Percentiles rank a stretch among this genome's conserved stretches.
Conservation (phyloP, 495 filamentous ascomycete genomes). For the Rhypophila decipiens region DNA sequence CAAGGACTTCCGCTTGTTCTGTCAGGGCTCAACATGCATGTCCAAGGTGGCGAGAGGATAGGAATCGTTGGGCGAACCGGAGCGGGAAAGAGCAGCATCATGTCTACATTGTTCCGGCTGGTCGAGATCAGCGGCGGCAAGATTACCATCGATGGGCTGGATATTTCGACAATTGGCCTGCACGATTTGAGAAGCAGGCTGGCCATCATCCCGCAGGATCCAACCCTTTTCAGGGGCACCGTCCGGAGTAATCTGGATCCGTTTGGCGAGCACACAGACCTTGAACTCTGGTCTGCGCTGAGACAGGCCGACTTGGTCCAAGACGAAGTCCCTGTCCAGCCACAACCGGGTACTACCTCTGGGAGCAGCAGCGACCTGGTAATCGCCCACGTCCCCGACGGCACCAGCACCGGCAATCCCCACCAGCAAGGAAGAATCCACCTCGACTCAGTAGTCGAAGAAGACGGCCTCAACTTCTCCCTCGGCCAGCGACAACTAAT, state of each 20-base stretch:
- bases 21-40: constrained; percentile 66
- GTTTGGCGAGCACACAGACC: constrained; percentile 79
- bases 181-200: constrained; percentile 81
- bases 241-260: constrained; percentile 89
- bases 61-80: constrained; percentile 92
- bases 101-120: constrained; percentile 86
- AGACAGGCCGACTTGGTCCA: constrained; percentile 73
- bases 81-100: constrained; percentile 91
- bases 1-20: constrained; percentile 77
- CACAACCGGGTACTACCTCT: neutral
- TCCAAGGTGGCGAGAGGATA: constrained; percentile 80
- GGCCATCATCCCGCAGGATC: constrained; percentile 94
- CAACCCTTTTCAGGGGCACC: constrained; percentile 88
- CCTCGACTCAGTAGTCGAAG: constrained; percentile 80
- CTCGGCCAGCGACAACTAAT: constrained; percentile 95
- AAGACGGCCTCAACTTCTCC: constrained; percentile 92
- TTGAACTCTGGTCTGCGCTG: constrained; percentile 82
- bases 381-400: no score
- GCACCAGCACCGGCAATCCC: constrained; percentile 11
- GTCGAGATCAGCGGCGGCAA: constrained; percentile 77
- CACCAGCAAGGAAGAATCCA: constrained; percentile 54
- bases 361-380: neutral
- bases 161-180: constrained; percentile 79
- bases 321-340: constrained; percentile 30
- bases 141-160: constrained; percentile 85